Percentiles rank a stretch among this genome's conserved stretches.
These are phyloP conservation scores for Phytophthora boehmeriae DNA, from an alignment of 352 stramenopile genomes.

Conservation along the genomic window DNA sequence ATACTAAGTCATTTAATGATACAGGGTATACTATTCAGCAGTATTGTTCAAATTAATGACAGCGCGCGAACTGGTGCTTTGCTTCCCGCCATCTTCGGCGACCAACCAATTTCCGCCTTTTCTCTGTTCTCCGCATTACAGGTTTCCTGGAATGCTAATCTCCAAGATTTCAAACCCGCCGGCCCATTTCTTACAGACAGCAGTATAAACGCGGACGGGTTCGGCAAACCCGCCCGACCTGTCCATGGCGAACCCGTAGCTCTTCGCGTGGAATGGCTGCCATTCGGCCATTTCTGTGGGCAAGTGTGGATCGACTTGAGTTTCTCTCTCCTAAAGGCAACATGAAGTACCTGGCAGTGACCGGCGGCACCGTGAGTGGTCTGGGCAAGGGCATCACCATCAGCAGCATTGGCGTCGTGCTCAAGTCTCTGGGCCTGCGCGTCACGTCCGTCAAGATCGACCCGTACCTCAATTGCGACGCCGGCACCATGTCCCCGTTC, in stretches of 20 bases:
- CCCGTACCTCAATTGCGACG: slow-evolving; percentile 99
- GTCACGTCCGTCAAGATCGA: slow-evolving; percentile 99
- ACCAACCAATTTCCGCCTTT: background rate
- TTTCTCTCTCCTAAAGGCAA: no score
- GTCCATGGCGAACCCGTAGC: slow-evolving; percentile 15
- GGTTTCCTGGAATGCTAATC: background rate
- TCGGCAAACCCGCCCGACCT: background rate
- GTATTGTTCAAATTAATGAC: background rate
- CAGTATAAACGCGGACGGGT: background rate
- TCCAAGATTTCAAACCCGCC: background rate
- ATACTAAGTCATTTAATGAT: no score
- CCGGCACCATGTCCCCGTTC: slow-evolving; percentile 97
- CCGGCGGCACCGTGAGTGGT: slow-evolving; percentile 97
- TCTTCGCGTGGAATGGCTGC: slow-evolving; percentile 20
- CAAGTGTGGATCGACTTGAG: slow-evolving; percentile 10
- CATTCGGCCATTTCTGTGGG: slow-evolving; percentile 31
- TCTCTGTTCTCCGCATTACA: background rate
- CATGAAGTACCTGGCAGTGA: slow-evolving; percentile 99
- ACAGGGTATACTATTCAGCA: no score
- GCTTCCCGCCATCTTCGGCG: background rate
- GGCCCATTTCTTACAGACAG: slow-evolving; percentile 28
- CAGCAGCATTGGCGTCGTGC: slow-evolving; percentile 97
- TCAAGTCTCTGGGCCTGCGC: slow-evolving; percentile 95
- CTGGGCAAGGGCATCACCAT: slow-evolving; percentile 99
- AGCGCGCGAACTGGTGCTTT: background rate